These are phyloP conservation scores for Septoria linicola DNA, from an alignment of 2,329 filamentous ascomycete genomes.

Conservation along the genomic window DNA sequence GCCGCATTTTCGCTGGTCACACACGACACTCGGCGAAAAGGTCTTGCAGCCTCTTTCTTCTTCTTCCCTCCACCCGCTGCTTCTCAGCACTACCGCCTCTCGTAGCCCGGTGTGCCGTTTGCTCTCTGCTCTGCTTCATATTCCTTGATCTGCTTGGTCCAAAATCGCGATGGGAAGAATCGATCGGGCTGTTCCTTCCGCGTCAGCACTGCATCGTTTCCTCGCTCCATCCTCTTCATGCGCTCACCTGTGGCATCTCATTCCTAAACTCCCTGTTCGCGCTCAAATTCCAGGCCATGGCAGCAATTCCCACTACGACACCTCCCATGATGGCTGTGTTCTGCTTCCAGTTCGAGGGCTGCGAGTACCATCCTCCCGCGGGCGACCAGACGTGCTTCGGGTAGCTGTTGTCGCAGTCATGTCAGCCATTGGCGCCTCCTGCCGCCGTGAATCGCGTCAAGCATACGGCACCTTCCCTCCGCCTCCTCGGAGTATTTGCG, in stretches of 20 bases:
- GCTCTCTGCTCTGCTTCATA: slow-evolving; percentile 54
- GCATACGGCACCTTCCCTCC: slow-evolving; percentile 73
- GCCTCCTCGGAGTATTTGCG: slow-evolving; percentile 58
- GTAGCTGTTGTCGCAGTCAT: slow-evolving; percentile 27
- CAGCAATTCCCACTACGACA: slow-evolving; percentile 67
- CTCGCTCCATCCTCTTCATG: neutral
- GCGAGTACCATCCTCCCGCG: slow-evolving; percentile 93
- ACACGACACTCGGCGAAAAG: neutral
- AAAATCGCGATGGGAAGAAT: slow-evolving; percentile 82
- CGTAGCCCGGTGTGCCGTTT: slow-evolving; percentile 19
- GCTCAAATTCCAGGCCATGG: slow-evolving; percentile 66
- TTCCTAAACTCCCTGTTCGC: slow-evolving; percentile 71
- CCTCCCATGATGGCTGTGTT: slow-evolving; percentile 79
- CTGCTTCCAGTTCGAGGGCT: slow-evolving; percentile 89
- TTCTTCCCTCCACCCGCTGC: neutral
- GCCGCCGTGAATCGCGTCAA: neutral
- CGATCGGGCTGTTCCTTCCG: slow-evolving; percentile 52
- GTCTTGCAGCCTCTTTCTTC: neutral
- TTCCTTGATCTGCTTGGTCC: slow-evolving; percentile 70
- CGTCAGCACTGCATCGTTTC: slow-evolving; percentile 16
- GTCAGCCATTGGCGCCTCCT: slow-evolving; percentile 26
- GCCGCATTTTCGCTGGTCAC: neutral
- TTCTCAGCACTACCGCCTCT: slow-evolving; percentile 8
- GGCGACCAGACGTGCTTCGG: slow-evolving; percentile 90
- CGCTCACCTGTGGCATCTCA: slow-evolving; percentile 64